phyloP scores from a whole-genome alignment of 2,329 filamentous ascomycete genomes.

The Tolypocladium ovalisporum region DNA sequence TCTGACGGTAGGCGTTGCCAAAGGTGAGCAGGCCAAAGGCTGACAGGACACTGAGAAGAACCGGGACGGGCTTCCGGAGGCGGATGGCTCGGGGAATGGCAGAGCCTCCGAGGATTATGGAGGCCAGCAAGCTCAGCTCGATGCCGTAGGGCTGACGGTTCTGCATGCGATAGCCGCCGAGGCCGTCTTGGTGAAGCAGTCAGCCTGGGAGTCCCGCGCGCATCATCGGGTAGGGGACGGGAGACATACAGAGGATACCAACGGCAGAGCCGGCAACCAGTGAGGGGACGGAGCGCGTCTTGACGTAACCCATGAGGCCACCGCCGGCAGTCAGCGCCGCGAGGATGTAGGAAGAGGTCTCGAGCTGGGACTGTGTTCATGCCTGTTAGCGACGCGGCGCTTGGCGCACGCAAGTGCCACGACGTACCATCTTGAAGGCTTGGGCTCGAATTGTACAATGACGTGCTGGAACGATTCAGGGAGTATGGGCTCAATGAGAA shows the following conservation, averaged over 20 bases:
- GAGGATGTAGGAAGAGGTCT: constrained; percentile 63
- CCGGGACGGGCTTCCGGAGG: constrained; percentile 72
- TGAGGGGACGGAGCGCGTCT: constrained; percentile 78
- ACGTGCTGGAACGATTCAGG: background rate
- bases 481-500: background rate
- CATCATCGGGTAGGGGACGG: background rate
- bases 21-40: constrained; percentile 71
- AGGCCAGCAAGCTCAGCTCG: constrained; percentile 82
- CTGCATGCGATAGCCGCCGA: constrained; percentile 73
- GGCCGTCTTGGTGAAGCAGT: constrained; percentile 43
- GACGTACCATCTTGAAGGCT: constrained; percentile 1
- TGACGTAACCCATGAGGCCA: constrained; percentile 76
- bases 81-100: constrained; percentile 81
- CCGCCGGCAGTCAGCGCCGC: constrained; percentile 76
- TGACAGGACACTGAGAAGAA: constrained; percentile 68
- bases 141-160: constrained; percentile 68
- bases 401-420: background rate
- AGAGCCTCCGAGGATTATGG: constrained; percentile 70
- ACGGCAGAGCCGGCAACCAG: constrained; percentile 77
- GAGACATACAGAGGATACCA: constrained; percentile 49
- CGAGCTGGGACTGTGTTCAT: constrained; percentile 10
- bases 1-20: constrained; percentile 52
- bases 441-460: background rate
- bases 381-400: background rate
- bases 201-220: background rate